Base-by-base conservation (phyloP, 192 early-diverging fungal species). In the Coemansia erecta region DNA sequence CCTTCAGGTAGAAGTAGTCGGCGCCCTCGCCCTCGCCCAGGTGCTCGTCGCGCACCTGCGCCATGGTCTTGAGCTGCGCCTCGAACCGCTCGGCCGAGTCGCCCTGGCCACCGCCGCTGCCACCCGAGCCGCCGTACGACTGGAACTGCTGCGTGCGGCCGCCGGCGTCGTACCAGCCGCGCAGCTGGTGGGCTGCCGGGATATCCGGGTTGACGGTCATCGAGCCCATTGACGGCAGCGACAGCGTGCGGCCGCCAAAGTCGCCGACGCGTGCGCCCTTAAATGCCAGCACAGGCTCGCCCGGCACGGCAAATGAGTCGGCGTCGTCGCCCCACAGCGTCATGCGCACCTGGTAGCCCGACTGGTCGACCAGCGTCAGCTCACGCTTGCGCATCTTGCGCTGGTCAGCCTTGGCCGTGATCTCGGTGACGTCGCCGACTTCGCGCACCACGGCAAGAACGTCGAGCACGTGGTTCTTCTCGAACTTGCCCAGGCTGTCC, bases 281-380 rank as follows among this genome's bases (percentile, higher is more conserved):
- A 48, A 90, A 81, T 7, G 89, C 90, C 57, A 97, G 60, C 4
- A 99, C 83, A 13, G 90, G 77, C 14, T 66, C 62, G 17, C 74
- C 66, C 0, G 51, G 53, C 19, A 65, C 61, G 10, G 75, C 64
- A 58, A 90, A 94, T 0, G 60, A 76, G 60, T 90, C 83, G 6
- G 95, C 94, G 18, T 87, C 80, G n/a, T 71, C 28, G 52, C 90
- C 94, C 94, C 94, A 99, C 33, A 98, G 76, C 15, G 95, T 96
- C 18, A 89, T 39, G 3, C 87, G 84, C 22, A 94, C 86, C 40
- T 82, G 75, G 46, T 82, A 91, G 8, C 70, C 73, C 22, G 84
- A 84, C 43, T 84, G 73, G 66, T 99, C 97, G 0, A 90, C 90
- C 49, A 99, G 47, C 0, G 68, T 82, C 45, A 97, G 17, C 6